These are phyloP conservation scores for Ascochyta viciae-villosae DNA, from an alignment of 2,329 filamentous ascomycete species.

Conservation along the genomic window DNA sequence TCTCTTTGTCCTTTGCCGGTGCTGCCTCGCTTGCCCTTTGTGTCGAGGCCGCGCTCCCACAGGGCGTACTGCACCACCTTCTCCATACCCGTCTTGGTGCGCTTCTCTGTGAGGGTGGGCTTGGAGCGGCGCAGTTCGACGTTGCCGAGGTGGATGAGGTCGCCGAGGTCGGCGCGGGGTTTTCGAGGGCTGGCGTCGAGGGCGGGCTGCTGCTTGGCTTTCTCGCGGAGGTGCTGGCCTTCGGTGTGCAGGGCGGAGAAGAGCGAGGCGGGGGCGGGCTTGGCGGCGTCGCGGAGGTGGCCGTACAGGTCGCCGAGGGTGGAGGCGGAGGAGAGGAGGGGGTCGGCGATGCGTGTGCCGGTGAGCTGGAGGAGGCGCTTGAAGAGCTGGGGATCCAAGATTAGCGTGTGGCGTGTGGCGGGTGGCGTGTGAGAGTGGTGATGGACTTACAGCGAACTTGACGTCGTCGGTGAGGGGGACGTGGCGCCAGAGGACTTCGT, in stretches of 20 bases:
- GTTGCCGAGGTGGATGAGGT: constrained; percentile 59
- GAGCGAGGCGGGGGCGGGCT: constrained; percentile 62
- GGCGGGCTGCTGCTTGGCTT: constrained; percentile 2
- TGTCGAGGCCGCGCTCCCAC: constrained; percentile 27
- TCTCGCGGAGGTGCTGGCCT: constrained; percentile 30
- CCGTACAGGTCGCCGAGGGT: constrained; percentile 50
- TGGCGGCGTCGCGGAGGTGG: constrained; percentile 44
- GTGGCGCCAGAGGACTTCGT: constrained; percentile 35
- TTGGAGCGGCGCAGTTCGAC: constrained; percentile 71
- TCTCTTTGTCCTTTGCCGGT: background rate
- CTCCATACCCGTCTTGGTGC: constrained; percentile 75
- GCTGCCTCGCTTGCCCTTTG: background rate
- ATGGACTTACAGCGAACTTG: constrained; percentile 47
- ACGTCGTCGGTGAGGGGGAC: constrained; percentile 38
- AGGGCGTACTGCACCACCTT: constrained; percentile 81
- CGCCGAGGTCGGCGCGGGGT: constrained; percentile 28
- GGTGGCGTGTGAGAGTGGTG: background rate
- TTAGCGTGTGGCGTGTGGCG: too few species aligned
- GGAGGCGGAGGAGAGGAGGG: constrained; percentile 58
- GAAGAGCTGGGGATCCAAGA: constrained; percentile 64
- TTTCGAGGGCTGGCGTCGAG: background rate
- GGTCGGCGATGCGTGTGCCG: constrained; percentile 77
- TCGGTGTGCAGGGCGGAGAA: constrained; percentile 61
- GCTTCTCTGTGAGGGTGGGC: constrained; percentile 74
- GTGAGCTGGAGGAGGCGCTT: constrained; percentile 84